Percentiles rank a stretch among this genome's conserved stretches.
Evolutionary conservation across 768 basidiomycete genomes (phyloP).

Genomic region (Wakefieldia striispora): DNA sequence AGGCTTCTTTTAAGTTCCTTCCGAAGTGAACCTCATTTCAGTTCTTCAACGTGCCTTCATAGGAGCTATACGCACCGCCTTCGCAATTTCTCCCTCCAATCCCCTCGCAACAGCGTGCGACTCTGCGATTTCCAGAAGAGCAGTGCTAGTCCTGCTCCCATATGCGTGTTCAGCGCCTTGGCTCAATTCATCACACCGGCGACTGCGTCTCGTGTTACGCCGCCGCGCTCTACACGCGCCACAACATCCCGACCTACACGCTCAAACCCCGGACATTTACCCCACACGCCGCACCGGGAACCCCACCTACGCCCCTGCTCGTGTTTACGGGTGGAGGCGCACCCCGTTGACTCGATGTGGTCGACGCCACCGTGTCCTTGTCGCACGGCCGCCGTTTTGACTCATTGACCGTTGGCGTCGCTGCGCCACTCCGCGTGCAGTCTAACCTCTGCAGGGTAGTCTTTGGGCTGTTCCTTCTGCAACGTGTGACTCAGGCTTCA

Average conservation of each 20-base stretch:
- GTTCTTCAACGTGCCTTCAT: slow-evolving; percentile 8
- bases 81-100: not conserved
- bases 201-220: slow-evolving; percentile 3
- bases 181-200: not conserved
- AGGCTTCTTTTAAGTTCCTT: slow-evolving; percentile 21
- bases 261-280: slow-evolving; percentile 14
- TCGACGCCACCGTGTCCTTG: not conserved
- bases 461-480: slow-evolving; percentile 10
- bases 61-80: slow-evolving; percentile 1
- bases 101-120: slow-evolving; percentile 9
- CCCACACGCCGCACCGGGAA: slow-evolving; percentile 10
- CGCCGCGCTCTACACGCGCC: not conserved
- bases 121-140: slow-evolving; percentile 18
- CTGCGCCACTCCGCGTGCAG: slow-evolving; percentile 21
- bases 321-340: not conserved
- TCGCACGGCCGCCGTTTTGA: slow-evolving; percentile 1
- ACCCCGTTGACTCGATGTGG: not conserved
- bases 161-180: slow-evolving; percentile 8
- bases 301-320: not conserved
- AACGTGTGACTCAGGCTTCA: not conserved
- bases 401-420: not conserved
- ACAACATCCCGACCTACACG: not conserved
- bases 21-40: slow-evolving; percentile 19
- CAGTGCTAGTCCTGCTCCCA: slow-evolving; percentile 6
- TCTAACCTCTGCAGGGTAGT: slow-evolving; percentile 4